Base-by-base conservation (phyloP, 1,284 basidiomycete species). In the Sanghuangporus weigelae region DNA sequence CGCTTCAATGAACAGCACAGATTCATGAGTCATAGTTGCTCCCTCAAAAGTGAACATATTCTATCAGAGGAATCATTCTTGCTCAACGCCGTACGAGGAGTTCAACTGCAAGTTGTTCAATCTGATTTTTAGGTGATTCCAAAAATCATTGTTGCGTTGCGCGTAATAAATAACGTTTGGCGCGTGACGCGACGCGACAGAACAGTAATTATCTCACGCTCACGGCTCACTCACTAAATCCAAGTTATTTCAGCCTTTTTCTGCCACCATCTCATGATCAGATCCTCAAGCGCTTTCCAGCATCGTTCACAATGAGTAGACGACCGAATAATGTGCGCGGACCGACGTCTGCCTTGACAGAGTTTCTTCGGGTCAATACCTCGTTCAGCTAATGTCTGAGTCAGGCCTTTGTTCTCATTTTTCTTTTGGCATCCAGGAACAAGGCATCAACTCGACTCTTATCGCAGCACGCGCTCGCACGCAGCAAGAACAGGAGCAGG, bases 261-360 rank as follows among this genome's bases (percentile, higher is more conserved):
- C 21, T 31, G 26, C 16, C n/a, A 5, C 44, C 44, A 42, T 12
- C n/a, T 8, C 44, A 46, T 46, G 16, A 46, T 46, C 44, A 7
- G 7, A 46, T 5, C 26, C 5, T 16, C 7, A 46, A 46, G 16
- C 11, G 12, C 16, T 19, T 2, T 46, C 44, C 21, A 7, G 44
- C 44, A 7, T 16, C 7, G 44, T 46, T 46, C 16, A 46, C 44
- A 1, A 62, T 56, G 50, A 48, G 40, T n/a, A 57, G 54, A 46
- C 48, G 36, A 44, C 68, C 69, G 11, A 89, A 89, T 73, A 89
- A 89, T 64, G 88, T 97, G 49, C 84, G 91, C 19, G 96, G 96
- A 0, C 95, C 96, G 0, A 87, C 92, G 0, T 96, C 93, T 53
- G 96, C 96, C 0, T 77, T 98, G 11, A 97, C 96, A 31, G 93